phyloP scores from a whole-genome alignment of 2,329 filamentous ascomycete species.

The Xylariaceae sp. region DNA sequence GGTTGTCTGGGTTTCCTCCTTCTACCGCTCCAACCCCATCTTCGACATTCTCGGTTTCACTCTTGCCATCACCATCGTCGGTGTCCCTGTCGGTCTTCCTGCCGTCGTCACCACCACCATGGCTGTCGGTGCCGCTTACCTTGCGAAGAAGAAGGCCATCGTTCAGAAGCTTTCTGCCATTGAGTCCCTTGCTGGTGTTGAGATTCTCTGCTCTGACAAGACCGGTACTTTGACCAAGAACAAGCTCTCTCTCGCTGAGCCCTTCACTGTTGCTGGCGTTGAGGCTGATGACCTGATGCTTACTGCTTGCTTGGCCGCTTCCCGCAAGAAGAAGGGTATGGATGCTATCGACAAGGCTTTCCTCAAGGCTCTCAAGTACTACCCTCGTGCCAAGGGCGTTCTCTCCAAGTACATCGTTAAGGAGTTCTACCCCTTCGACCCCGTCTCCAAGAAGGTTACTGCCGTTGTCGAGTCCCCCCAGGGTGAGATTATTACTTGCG shows the following conservation, averaged over 20 bases:
- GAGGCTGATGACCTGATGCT: constrained; percentile 87
- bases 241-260: constrained; percentile 82
- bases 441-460: constrained; percentile 87
- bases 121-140: constrained; percentile 86
- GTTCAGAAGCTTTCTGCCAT: constrained; percentile 91
- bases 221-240: constrained; percentile 92
- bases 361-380: constrained; percentile 76
- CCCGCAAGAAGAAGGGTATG: constrained; percentile 92
- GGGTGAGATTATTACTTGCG: constrained; percentile 79
- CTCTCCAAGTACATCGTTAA: constrained; percentile 80
- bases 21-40: constrained; percentile 81
- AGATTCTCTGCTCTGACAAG: constrained; percentile 93
- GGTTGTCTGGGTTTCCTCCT: constrained; percentile 78
- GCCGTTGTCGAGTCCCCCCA: constrained; percentile 77
- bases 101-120: constrained; percentile 92
- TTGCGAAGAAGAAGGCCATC: constrained; percentile 88
- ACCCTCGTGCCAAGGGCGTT: constrained; percentile 74
- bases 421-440: constrained; percentile 84
- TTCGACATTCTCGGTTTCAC: constrained; percentile 78
- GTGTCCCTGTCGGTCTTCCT: constrained; percentile 88
- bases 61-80: constrained; percentile 82
- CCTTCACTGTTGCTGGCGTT: constrained; percentile 75
- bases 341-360: constrained; percentile 95
- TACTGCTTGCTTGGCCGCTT: constrained; percentile 83
- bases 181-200: constrained; percentile 84